Percentiles rank a stretch among this genome's conserved stretches.
phyloP scores from a whole-genome alignment of 306 rosid genomes.

The Senna siamea region DNA sequence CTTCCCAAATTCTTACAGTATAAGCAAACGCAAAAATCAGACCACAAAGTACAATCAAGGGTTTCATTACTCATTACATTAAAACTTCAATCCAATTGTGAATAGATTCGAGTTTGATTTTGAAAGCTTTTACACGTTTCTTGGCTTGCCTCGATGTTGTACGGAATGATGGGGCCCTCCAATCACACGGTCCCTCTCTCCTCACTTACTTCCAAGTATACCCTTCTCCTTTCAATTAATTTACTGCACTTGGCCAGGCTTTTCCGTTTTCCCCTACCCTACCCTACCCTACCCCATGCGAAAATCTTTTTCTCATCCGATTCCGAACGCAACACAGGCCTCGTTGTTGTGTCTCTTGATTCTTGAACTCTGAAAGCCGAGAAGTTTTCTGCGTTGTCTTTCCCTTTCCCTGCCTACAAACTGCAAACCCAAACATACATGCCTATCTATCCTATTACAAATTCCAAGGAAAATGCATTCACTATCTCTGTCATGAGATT shows the following conservation, averaged over 20 bases:
- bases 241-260: background rate
- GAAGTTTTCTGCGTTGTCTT: conserved; percentile 38
- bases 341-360: conserved; percentile 47
- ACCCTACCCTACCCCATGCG: too few species aligned
- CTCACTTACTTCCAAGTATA: conserved; percentile 27
- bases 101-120: too few species aligned
- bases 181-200: conserved; percentile 44
- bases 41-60: too few species aligned
- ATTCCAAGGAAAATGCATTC: conserved; percentile 48
- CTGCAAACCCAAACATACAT: background rate
- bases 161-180: conserved; percentile 27
- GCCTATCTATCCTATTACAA: conserved; percentile 44
- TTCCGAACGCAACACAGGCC: conserved; percentile 18
- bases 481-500: conserved; percentile 20
- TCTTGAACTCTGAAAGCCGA: conserved; percentile 29
- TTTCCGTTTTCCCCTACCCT: background rate
- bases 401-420: too few species aligned
- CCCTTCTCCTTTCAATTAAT: conserved; percentile 5
- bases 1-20: too few species aligned
- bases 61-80: too few species aligned
- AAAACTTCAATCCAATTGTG: too few species aligned
- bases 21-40: too few species aligned
- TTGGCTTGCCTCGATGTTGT: background rate
- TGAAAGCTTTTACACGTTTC: too few species aligned
- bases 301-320: conserved; percentile 1